phyloP scores from a whole-genome alignment of 805 yeast species.

The Gaillardinia entomophila region DNA sequence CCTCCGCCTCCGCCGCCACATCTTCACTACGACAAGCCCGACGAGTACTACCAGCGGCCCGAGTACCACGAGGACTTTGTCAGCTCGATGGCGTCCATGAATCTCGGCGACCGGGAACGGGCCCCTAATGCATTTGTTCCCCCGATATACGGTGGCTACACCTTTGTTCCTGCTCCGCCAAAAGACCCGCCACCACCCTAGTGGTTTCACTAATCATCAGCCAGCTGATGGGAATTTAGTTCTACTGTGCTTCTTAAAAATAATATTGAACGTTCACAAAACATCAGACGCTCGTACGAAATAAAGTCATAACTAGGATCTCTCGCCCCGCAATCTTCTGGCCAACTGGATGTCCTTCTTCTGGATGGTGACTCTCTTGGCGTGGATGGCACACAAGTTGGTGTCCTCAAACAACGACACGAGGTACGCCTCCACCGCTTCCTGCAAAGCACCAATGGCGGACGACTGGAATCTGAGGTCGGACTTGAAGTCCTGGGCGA shows the following conservation, averaged over 20 bases:
- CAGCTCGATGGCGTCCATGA: not conserved
- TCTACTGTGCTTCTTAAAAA: no score
- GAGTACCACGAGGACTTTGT: no score
- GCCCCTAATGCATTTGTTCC: no score
- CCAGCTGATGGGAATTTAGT: no score
- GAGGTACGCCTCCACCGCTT: constrained; percentile 96
- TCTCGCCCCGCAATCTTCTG: constrained; percentile 96
- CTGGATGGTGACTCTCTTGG: constrained; percentile 97
- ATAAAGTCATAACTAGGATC: constrained; percentile 48
- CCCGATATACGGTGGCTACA: no score
- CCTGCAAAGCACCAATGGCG: constrained; percentile 97
- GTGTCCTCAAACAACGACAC: constrained; percentile 97
- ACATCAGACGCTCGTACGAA: not conserved
- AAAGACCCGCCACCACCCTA: no score
- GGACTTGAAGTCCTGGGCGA: constrained; percentile 90
- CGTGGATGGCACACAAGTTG: constrained; percentile 97
- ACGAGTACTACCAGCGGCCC: no score
- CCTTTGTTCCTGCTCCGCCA: no score
- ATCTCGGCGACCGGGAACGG: no score
- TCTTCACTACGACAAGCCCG: no score
- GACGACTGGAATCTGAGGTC: constrained; percentile 95
- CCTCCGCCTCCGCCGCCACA: no score
- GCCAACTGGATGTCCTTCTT: constrained; percentile 98
- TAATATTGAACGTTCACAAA: not conserved
- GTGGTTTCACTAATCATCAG: no score